Conservation (phyloP, 106 monocot genomes). For the Cymbidium sinense region DNA sequence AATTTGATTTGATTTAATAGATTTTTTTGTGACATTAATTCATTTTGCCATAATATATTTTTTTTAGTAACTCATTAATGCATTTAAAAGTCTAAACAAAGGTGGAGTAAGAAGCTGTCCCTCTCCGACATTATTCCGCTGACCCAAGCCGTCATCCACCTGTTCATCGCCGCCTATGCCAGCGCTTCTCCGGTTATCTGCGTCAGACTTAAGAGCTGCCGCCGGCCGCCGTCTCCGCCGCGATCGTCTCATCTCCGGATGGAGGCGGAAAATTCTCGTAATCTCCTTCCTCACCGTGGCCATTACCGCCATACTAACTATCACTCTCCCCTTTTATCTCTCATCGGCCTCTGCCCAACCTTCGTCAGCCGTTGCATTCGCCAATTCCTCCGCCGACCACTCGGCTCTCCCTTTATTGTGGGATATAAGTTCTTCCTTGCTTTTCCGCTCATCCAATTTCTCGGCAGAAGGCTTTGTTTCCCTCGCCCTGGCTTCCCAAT, state of each 20-base stretch:
- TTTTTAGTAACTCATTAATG: too few relatives aligned
- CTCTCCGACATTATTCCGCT: too few relatives aligned
- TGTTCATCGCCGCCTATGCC: neutral
- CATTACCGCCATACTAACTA: neutral
- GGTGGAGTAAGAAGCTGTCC: too few relatives aligned
- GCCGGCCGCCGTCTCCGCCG: constrained; percentile 1
- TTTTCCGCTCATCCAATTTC: neutral
- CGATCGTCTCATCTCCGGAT: neutral
- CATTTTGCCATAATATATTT: too few relatives aligned
- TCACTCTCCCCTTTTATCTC: neutral
- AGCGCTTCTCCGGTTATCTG: neutral
- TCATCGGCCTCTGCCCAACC: neutral
- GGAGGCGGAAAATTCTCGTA: constrained; percentile 1
- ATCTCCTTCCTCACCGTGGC: neutral
- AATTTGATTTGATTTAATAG: too few relatives aligned
- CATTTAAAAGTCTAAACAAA: too few relatives aligned
- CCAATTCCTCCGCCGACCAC: neutral
- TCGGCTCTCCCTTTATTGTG: neutral
- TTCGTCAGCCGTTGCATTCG: neutral
- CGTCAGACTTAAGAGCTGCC: neutral
- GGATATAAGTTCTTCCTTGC: neutral
- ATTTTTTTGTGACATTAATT: too few relatives aligned
- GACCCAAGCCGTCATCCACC: neutral
- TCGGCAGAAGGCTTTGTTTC: neutral
- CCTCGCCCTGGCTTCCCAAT: neutral